Base-by-base conservation (phyloP, 441 rosid species). In the Adansonia gregorii region DNA sequence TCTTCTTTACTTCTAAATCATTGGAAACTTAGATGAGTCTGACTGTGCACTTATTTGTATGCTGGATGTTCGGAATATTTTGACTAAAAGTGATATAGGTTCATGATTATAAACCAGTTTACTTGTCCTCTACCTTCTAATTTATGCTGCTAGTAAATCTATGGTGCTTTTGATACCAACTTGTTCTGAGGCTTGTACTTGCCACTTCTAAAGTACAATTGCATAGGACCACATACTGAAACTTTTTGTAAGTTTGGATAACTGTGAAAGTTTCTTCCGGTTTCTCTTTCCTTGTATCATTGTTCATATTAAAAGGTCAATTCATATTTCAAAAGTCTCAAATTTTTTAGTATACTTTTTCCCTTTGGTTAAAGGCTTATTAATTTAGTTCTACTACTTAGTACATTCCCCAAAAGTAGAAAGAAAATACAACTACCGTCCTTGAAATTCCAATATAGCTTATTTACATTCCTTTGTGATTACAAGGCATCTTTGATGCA, bases 401-500 rank as follows among this genome's bases (percentile, higher is more conserved):
- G 1, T 67, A 7, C 55, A 67, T 39, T 46, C 19, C 19, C 39
- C 12, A 46, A 67, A 46, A 10, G 12, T 31, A 71, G 48, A 71
- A 70, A 71, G n/a, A 27, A 49, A 45, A 9, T 27, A 39, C 31
- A 55, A 39, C 31, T 55, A 55, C 22, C 17, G 65, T 11, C 22
- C 63, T 54, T 35, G 48, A 22, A 35, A 35, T 31, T 72, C 43
- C 31, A 10, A 7, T 31, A 35, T 24, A 7, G 43, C 12, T 72
- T 31, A n/a, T 46, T 71, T 52, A 49, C 2, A 31, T 27, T 9
- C 63, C 48, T 71, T 11, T 56, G 10, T 39, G 35, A 39, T 56
- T 55, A 10, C 64, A 55, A 56, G 24, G 52, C 45, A 56, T 72
- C 52, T 39, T 56, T 55, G n/a, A 72, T 56, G 75, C 10, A 12